Conservation (phyloP, 177 flowering plant genomes). For the Vitis hybrid region DNA sequence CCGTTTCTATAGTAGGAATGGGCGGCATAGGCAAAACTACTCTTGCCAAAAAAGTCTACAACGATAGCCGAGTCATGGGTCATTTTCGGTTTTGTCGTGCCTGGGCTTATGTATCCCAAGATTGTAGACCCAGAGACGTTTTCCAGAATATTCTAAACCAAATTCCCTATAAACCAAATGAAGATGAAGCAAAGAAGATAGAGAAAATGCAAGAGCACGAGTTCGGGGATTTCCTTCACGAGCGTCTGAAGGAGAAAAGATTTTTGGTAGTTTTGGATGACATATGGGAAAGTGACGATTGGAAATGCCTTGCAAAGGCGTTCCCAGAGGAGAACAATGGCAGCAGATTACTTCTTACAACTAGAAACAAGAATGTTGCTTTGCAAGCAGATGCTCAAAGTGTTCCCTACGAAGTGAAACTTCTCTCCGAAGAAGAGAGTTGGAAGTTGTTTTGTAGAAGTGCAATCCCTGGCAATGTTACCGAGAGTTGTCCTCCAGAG, state of each 20-base stretch:
- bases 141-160: not conserved
- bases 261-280: not conserved
- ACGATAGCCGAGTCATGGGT: no score
- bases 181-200: not conserved
- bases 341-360: not conserved
- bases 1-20: no score
- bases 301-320: not conserved
- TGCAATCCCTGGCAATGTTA: not conserved
- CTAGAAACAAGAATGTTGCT: not conserved
- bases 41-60: no score
- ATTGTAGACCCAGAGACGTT: not conserved
- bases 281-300: not conserved
- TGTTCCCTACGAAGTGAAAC: not conserved
- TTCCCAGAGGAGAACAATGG: not conserved
- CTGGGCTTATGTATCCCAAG: no score
- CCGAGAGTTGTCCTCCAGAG: no score
- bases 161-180: not conserved
- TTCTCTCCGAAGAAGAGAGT: not conserved
- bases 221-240: no score
- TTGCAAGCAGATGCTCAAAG: not conserved
- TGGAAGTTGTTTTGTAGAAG: not conserved
- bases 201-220: not conserved
- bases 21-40: no score
- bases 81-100: not conserved
- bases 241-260: no score